Evolutionary conservation across 768 basidiomycete species (phyloP).

Genomic region (Boletellus emodensis): DNA sequence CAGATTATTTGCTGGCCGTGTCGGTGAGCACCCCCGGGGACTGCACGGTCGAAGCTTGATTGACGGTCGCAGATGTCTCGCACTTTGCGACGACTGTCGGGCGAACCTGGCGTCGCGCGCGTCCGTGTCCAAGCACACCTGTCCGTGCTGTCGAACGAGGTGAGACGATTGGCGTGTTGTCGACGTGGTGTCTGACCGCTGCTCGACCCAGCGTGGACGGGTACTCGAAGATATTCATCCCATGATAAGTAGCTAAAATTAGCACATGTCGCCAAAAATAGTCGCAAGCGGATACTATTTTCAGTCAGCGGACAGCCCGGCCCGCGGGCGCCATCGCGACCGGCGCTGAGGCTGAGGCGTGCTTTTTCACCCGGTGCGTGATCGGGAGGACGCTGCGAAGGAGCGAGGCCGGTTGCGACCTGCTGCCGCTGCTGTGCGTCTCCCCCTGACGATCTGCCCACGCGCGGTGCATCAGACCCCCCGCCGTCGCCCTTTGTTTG

Average conservation of each 20-base stretch:
- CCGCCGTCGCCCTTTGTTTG: too few species aligned
- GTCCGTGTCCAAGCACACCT: slow-evolving; percentile 46
- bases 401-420: too few species aligned
- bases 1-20: slow-evolving; percentile 87
- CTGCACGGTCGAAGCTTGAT: neutral
- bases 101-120: slow-evolving; percentile 49
- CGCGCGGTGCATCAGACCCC: too few species aligned
- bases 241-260: neutral
- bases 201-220: slow-evolving; percentile 27
- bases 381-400: too few species aligned
- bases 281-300: too few species aligned
- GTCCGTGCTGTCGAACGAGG: slow-evolving; percentile 49
- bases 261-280: too few species aligned
- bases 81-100: slow-evolving; percentile 52
- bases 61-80: slow-evolving; percentile 38
- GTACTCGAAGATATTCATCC: slow-evolving; percentile 35
- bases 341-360: too few species aligned
- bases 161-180: slow-evolving; percentile 23
- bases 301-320: too few species aligned
- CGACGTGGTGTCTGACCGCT: slow-evolving; percentile 1
- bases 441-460: too few species aligned
- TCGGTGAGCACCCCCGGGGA: slow-evolving; percentile 42
- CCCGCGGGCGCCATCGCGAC: too few species aligned
- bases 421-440: too few species aligned
- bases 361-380: too few species aligned